Conservation (phyloP, 495 filamentous ascomycete genomes). For the Jackrogersella multiformis region DNA sequence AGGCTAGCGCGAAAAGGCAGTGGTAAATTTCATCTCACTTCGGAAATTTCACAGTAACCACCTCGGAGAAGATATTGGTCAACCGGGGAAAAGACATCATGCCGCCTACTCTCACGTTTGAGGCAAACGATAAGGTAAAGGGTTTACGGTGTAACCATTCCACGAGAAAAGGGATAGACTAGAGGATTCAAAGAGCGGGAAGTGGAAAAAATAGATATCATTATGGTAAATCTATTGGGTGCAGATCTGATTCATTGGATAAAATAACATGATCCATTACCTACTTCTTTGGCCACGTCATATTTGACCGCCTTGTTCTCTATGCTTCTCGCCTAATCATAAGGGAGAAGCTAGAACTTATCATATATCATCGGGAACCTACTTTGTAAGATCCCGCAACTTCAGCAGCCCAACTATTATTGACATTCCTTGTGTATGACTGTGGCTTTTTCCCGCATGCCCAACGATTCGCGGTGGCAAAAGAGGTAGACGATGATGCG, state of each 20-base stretch:
- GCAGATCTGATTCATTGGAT: constrained; percentile 7
- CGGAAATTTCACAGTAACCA: not conserved
- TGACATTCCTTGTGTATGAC: not conserved
- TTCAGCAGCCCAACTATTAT: constrained; percentile 10
- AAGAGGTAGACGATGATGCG: not conserved
- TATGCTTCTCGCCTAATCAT: constrained; percentile 8
- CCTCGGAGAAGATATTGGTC: constrained; percentile 4
- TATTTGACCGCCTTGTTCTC: constrained; percentile 4
- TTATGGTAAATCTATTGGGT: not conserved
- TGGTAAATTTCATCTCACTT: too few relatives aligned
- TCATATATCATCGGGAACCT: constrained; percentile 29
- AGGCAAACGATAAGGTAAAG: constrained; percentile 1
- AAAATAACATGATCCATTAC: constrained; percentile 11
- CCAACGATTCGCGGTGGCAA: not conserved
- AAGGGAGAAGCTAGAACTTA: not conserved
- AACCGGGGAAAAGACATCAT: not conserved
- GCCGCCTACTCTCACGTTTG: not conserved
- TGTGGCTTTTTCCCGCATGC: constrained; percentile 1
- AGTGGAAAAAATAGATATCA: constrained; percentile 9
- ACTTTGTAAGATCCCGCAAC: constrained; percentile 10
- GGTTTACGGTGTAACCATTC: constrained; percentile 22
- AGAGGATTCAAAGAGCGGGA: constrained; percentile 25
- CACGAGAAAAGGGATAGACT: constrained; percentile 22
- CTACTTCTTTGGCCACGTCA: constrained; percentile 12
- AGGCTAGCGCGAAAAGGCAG: not conserved